These are phyloP conservation scores for Capsicum pubescens DNA, from an alignment of 257 asterid genomes.

Conservation along the genomic window DNA sequence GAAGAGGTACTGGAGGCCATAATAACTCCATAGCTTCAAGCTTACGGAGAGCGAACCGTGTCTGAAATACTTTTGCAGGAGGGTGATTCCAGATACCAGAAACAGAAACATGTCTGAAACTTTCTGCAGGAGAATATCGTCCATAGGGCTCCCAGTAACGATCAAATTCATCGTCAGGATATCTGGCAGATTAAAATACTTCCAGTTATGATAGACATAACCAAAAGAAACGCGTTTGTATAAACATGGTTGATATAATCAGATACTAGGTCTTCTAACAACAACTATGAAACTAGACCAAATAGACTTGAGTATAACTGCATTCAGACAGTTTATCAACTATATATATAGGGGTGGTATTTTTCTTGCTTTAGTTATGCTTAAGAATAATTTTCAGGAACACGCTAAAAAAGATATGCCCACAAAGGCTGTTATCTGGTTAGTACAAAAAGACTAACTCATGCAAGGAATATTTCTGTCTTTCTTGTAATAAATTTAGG, in stretches of 20 bases:
- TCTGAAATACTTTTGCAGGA: slow-evolving; percentile 68
- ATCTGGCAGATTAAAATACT: slow-evolving; percentile 51
- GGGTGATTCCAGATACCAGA: slow-evolving; percentile 96
- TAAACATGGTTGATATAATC: slow-evolving; percentile 3
- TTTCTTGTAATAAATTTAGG: not conserved
- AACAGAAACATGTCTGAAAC: slow-evolving; percentile 48
- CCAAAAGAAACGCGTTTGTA: not conserved
- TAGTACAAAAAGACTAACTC: not conserved
- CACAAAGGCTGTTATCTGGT: not conserved
- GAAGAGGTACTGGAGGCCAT: slow-evolving; percentile 77
- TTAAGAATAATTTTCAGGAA: not conserved
- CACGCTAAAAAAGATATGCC: not conserved
- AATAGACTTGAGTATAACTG: not conserved
- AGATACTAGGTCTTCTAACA: slow-evolving; percentile 16
- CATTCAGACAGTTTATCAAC: not conserved
- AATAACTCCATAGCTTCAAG: slow-evolving; percentile 57
- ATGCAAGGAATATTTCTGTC: not conserved
- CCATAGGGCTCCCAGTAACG: slow-evolving; percentile 89
- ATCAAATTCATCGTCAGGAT: slow-evolving; percentile 84
- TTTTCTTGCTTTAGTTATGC: not conserved
- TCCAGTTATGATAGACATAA: slow-evolving; percentile 30
- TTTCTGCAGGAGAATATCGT: slow-evolving; percentile 47
- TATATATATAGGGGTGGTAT: not conserved
- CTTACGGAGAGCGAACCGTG: slow-evolving; percentile 47
- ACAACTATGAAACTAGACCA: not conserved